Base-by-base conservation (phyloP, 768 basidiomycete genomes). In the Amanita thiersii region DNA sequence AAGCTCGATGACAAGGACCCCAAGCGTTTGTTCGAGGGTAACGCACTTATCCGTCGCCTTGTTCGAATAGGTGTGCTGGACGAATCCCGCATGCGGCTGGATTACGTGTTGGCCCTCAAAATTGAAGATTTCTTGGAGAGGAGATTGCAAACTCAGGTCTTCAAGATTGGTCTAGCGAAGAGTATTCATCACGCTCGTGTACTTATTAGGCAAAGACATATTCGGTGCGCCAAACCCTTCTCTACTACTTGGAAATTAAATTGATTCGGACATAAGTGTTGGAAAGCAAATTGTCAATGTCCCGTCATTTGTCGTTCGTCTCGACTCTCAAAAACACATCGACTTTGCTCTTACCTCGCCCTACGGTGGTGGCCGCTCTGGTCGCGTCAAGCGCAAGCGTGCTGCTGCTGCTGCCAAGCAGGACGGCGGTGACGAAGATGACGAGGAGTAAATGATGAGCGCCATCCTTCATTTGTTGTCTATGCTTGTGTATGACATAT, bases 41-140 rank as follows among this genome's bases (percentile, higher is more conserved):
- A 96, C 66, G 91, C 91, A 57, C 79, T 94, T 58, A 94, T 96
- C 63, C 73, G 75, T 49, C 86, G 94, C 64, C 86, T 99, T 54
- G 94, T 99, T 45, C 92, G 96, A 57, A 97, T 99, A 57, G 96
- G 96, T 76, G 96, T 99, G 74, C 86, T 99, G 65, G 96, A 98
- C 63, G 96, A 99, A 75, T 68, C 78, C 50, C 86, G 93, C 65
- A 98, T 99, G 96, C 82, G 94, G 66, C 88, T 99, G 69, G 96
- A 99, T 86, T 99, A 99, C 83, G 96, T 98, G 74, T 74, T 99
- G 65, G 96, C 94, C 40, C 73, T 98, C 56, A 98, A 97, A 75
- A 81, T 97, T 56, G 96, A 99, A 67, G 96, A 99, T 70, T 99
- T 99, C 85, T 86, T 99, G 85, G 96, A 99, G 77, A 79, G 96